phyloP scores from a whole-genome alignment of 1,284 basidiomycete genomes.

The Porogramme epimiltina region DNA sequence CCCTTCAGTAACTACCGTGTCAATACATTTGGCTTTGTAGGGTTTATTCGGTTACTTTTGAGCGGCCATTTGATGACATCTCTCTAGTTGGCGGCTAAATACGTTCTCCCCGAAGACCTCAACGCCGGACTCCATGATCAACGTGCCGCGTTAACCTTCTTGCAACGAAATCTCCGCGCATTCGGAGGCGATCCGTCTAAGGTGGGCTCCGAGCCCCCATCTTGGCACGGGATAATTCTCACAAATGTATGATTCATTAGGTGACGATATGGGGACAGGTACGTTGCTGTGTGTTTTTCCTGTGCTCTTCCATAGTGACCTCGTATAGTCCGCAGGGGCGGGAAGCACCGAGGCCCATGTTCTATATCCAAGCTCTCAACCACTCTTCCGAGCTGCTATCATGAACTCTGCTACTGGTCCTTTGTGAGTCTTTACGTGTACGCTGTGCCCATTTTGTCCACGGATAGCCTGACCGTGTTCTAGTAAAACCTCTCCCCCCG shows the following conservation, averaged over 20 bases:
- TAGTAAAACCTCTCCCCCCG: conserved; percentile 57
- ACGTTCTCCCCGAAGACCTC: conserved; percentile 49
- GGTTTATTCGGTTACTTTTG: conserved; percentile 15
- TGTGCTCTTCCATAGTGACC: not conserved
- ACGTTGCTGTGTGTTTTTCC: not conserved
- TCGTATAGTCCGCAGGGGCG: conserved; percentile 53
- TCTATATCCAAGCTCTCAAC: conserved; percentile 41
- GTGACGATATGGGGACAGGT: conserved; percentile 67
- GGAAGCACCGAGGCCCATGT: conserved; percentile 56
- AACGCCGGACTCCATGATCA: conserved; percentile 62
- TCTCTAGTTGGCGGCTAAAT: conserved; percentile 40
- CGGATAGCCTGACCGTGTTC: not conserved
- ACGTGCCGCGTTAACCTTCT: conserved; percentile 54
- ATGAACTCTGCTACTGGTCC: conserved; percentile 57
- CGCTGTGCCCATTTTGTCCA: not conserved
- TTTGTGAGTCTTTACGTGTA: conserved; percentile 42
- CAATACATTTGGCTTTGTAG: conserved; percentile 62
- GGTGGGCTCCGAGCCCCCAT: conserved; percentile 30
- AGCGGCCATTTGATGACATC: not conserved
- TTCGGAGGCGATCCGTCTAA: conserved; percentile 69
- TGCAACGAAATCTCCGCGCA: conserved; percentile 58
- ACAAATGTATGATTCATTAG: conserved; percentile 29
- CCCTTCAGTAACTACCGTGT: conserved; percentile 56
- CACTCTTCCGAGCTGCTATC: conserved; percentile 55
- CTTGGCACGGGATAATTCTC: not conserved